Conservation (phyloP, 257 asterid genomes). For the Gentiana macrophylla region DNA sequence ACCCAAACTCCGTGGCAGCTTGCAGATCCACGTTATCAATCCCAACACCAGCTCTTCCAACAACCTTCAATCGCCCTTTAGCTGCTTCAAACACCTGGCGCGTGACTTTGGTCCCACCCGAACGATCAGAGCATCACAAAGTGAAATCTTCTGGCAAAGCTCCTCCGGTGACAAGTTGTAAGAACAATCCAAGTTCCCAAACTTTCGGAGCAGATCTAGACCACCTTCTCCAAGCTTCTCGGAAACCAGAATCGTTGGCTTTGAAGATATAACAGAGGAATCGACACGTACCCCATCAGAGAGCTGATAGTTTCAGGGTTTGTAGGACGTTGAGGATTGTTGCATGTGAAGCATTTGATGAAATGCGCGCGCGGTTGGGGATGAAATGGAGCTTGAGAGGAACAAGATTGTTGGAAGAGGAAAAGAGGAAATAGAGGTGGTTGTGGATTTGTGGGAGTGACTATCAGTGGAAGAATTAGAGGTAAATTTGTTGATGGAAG, state of each 20-base stretch:
- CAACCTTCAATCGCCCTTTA: slow-evolving; percentile 70
- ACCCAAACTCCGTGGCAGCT: slow-evolving; percentile 88
- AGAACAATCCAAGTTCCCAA: slow-evolving; percentile 49
- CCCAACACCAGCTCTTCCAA: slow-evolving; percentile 93
- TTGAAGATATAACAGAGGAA: slow-evolving; percentile 15
- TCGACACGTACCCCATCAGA: slow-evolving; percentile 27
- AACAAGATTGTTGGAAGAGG: slow-evolving; percentile 2
- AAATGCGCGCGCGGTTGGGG: slow-evolving; percentile 1
- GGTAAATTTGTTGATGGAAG: not conserved
- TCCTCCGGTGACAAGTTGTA: slow-evolving; percentile 63
- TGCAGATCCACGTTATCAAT: slow-evolving; percentile 94
- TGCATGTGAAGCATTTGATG: not conserved
- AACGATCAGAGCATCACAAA: slow-evolving; percentile 72
- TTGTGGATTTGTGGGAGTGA: not conserved
- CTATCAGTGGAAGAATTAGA: not conserved
- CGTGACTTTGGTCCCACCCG: slow-evolving; percentile 87
- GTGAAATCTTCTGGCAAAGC: slow-evolving; percentile 52
- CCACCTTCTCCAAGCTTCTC: slow-evolving; percentile 95
- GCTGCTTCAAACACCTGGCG: slow-evolving; percentile 86
- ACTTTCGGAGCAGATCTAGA: slow-evolving; percentile 43
- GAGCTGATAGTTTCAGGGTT: slow-evolving; percentile 27
- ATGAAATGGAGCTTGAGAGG: slow-evolving; percentile 13
- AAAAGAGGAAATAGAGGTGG: slow-evolving; percentile 1
- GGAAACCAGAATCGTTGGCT: slow-evolving; percentile 81
- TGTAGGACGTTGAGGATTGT: slow-evolving; percentile 23